phyloP scores from a whole-genome alignment of 1,284 basidiomycete genomes.

The Heterobasidion parviporum region DNA sequence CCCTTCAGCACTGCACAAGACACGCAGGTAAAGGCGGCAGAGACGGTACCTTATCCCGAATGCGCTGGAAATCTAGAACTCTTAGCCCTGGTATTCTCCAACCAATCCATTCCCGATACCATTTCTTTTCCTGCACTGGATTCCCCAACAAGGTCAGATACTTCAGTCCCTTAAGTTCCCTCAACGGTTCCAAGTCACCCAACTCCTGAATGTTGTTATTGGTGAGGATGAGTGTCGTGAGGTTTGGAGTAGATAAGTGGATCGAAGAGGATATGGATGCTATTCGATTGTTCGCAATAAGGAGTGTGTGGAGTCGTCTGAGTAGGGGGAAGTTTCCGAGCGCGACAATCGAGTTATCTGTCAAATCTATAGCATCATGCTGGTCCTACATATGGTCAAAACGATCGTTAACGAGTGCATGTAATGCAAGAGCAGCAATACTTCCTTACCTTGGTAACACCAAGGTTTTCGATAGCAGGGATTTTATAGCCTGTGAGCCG shows the following conservation, averaged over 20 bases:
- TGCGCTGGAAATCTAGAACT: slow-evolving; percentile 94
- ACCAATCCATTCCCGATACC: slow-evolving; percentile 94
- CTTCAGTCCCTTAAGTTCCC: slow-evolving; percentile 70
- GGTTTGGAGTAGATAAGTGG: slow-evolving; percentile 77
- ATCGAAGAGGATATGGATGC: slow-evolving; percentile 75
- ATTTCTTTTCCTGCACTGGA: slow-evolving; percentile 88
- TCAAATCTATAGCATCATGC: slow-evolving; percentile 92
- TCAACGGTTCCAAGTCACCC: slow-evolving; percentile 82
- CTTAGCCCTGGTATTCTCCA: slow-evolving; percentile 79
- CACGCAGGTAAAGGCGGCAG: not conserved
- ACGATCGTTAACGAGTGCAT: not conserved
- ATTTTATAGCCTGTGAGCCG: slow-evolving; percentile 82
- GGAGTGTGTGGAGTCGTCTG: slow-evolving; percentile 70
- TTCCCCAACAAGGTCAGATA: slow-evolving; percentile 86
- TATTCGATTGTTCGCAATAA: slow-evolving; percentile 86
- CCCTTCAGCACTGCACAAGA: not conserved
- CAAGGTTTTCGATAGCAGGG: slow-evolving; percentile 97
- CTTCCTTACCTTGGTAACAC: slow-evolving; percentile 78
- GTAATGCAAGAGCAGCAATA: slow-evolving; percentile 12
- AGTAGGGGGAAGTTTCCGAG: slow-evolving; percentile 85
- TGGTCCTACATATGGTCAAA: slow-evolving; percentile 52
- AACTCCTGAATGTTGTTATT: slow-evolving; percentile 71
- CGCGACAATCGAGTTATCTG: slow-evolving; percentile 88
- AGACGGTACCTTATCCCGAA: slow-evolving; percentile 84
- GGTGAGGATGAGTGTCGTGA: slow-evolving; percentile 73